Evolutionary conservation across 192 early-diverging fungal genomes (phyloP), one percentile per base, ranked within the genome.

Genomic region (Gamsiella multidivaricata): DNA sequence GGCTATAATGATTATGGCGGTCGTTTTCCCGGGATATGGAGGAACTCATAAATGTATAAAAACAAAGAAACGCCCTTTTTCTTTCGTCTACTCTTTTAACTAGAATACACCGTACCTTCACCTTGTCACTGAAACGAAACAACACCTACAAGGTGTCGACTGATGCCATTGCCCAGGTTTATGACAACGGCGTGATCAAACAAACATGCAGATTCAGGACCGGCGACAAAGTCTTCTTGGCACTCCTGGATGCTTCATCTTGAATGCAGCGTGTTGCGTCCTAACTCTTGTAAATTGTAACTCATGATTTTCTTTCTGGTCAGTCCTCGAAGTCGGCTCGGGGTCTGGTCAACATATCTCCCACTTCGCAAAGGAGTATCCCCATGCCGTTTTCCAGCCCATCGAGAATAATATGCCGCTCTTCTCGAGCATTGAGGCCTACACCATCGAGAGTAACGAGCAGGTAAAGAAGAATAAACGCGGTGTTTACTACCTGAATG

Each of bases 371-470:
- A 58, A 64, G 2, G 36, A 26, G 22, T 51, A 45, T 22, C 54
- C 70, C n/a, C 22, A 61, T 14, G 61, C 59, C 2, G 17, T 36
- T 37, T 73, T 59, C 55, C 70, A 73, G 14, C 61, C 55, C 1
- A 73, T 46, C n/a, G 70, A 73, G 41, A 65, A 73, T 20, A 55
- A 73, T 33, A 28, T 20, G n/a, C 23, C 61, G 0, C 50, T 73
- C 18, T 66, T 74, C 37, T 7, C 43, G 0, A 65, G 62, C n/a
- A 74, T 74, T 14, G 31, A 74, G 10, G 63, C 63, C 5, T 65
- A 74, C 39, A 53, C 63, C 36, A 26, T 34, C 15, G 61, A 56
- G 20, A 65, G 70, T 36, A 59, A 73, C 46, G 46, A 22, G 6
- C 42, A 71, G 69, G 60, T 71, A n/a, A n/a, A n/a, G n/a, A n/a